Base-by-base conservation (phyloP, 306 rosid genomes). In the Nissolia schottii region DNA sequence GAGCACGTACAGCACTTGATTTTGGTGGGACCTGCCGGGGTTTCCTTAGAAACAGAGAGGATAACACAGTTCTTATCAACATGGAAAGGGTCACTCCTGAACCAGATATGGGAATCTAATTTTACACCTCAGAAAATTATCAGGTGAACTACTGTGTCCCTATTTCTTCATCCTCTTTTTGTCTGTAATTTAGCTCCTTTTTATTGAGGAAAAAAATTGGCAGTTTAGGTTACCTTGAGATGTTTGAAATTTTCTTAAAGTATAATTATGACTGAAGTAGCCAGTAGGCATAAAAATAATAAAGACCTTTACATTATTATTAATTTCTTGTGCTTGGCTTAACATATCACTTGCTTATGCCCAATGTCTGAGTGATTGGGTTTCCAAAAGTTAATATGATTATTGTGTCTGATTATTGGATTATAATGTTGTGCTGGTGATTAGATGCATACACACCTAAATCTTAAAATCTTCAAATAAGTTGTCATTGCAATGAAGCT, bases 51-150 rank as follows among this genome's bases (percentile, higher is more conserved):
- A 72, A 38, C 89, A 58, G 95, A 91, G 87, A n/a, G 87, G 80
- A 6, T 91, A 79, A 80, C 79, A 15, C 78, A 55, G 83, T 88
- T 91, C 55, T 81, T 90, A 86, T 77, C 95, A 25, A 86, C 97
- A 7, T 95, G 97, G 99, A 89, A 89, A 83, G 97, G 99, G 78
- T 87, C 96, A 27, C 22, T 91, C 61, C 34, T 89, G 75, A 91
- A 79, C 65, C 97, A 87, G 74, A 82, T 95, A 78, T 95, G 99
- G 99, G 96, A 95, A 75, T 91, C 99, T 77, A 91, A 89, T 81
- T 89, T 95, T 70, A 95, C 97, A 53, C 99, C 97, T 34, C 90
- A 77, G 81, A 91, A 79, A 82, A 0, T 95, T 37, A 24, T 95
- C 71, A 88, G 99, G 99, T 95, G 62, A 68, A 24, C 16, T 65